Evolutionary conservation across 352 stramenopile genomes (phyloP).

Genomic region (Stramenopiles sp.): DNA sequence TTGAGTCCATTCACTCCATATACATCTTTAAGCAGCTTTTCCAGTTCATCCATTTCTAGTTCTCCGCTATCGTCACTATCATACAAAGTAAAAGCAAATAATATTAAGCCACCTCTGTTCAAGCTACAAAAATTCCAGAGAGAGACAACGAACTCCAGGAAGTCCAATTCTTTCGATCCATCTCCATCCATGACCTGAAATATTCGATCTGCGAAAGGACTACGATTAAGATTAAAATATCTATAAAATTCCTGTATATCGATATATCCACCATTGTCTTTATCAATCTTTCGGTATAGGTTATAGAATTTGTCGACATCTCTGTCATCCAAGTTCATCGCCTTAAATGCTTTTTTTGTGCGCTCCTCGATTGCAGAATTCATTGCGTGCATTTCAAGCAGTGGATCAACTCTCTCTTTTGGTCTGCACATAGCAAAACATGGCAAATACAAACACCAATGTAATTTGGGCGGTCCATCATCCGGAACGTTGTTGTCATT

Average conservation of each 20-base stretch:
- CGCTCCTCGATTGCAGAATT: no score
- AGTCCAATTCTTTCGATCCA: constrained; percentile 23
- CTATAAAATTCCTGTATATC: constrained; percentile 25
- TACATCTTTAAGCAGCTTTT: no score
- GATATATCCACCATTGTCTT: constrained; percentile 19
- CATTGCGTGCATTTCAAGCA: no score
- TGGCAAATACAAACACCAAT: no score
- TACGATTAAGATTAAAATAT: constrained; percentile 21
- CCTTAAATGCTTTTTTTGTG: no score
- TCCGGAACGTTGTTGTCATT: no score
- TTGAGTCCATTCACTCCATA: no score
- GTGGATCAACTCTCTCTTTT: no score
- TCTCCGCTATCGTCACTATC: constrained; percentile 16
- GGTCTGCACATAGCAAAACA: no score
- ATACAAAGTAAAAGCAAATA: constrained; percentile 21
- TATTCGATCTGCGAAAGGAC: constrained; percentile 20
- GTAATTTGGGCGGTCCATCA: no score
- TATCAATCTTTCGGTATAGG: constrained; percentile 17
- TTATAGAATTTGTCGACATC: constrained; percentile 7
- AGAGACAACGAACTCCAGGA: constrained; percentile 29
- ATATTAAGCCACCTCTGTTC: neutral
- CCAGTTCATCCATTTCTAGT: no score
- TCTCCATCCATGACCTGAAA: constrained; percentile 26
- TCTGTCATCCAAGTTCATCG: neutral
- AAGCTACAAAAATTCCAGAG: constrained; percentile 23